Evolutionary conservation across 2,329 filamentous ascomycete genomes (phyloP).

Genomic region (Scedosporium aurantiacum): DNA sequence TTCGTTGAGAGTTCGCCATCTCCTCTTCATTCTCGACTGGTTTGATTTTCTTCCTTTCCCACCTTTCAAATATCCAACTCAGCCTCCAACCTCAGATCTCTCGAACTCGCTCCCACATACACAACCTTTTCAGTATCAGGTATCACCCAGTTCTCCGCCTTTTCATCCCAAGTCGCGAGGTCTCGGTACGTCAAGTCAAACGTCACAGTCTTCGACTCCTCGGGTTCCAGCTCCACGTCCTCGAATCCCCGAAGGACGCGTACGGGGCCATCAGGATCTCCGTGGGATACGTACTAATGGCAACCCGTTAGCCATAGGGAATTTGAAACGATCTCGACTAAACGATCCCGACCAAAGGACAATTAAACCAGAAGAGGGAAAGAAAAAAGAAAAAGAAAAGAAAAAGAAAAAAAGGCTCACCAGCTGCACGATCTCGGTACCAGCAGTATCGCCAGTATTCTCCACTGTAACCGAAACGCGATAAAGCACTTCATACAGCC

Average conservation of each 20-base stretch:
- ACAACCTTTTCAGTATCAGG: background rate
- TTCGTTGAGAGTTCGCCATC: background rate
- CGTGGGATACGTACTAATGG: background rate
- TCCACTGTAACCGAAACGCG: conserved; percentile 2
- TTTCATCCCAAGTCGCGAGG: background rate
- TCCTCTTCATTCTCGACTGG: background rate
- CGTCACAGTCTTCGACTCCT: background rate
- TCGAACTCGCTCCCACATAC: background rate
- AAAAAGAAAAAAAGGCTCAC: background rate
- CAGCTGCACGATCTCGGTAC: conserved; percentile 5
- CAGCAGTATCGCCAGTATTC: background rate
- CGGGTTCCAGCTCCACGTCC: background rate
- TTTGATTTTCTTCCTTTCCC: too few relatives aligned
- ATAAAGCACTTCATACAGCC: background rate
- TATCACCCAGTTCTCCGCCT: background rate
- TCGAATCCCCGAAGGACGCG: conserved; percentile 1
- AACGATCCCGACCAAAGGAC: too few relatives aligned
- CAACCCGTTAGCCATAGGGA: too few relatives aligned
- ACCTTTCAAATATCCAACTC: background rate
- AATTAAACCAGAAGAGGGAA: background rate
- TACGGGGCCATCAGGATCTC: background rate
- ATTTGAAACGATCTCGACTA: too few relatives aligned
- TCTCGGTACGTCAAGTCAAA: conserved; percentile 4
- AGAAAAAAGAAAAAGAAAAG: background rate
- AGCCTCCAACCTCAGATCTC: background rate